Evolutionary conservation across 2,329 filamentous ascomycete genomes (phyloP).

Genomic region (Dactylonectria estremocensis): DNA sequence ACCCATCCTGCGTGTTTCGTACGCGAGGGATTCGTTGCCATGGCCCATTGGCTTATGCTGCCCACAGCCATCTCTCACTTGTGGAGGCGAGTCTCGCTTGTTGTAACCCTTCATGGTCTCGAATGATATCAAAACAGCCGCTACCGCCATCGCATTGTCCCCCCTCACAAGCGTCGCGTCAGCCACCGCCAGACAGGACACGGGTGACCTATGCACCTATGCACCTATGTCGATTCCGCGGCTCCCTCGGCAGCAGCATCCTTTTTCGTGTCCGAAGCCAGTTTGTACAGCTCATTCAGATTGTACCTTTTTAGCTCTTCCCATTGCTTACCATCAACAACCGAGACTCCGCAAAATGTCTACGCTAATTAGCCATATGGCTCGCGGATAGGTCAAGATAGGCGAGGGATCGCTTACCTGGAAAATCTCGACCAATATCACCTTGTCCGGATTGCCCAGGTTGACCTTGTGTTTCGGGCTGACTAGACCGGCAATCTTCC

Average conservation of each 20-base stretch:
- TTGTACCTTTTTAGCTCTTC: constrained; percentile 84
- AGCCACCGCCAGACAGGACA: constrained; percentile 21
- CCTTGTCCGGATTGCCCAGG: constrained; percentile 82
- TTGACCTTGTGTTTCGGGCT: constrained; percentile 81
- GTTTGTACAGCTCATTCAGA: constrained; percentile 78
- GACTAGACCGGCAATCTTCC: constrained; percentile 77
- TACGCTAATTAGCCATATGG: constrained; percentile 55
- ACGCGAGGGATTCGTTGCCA: constrained; percentile 15
- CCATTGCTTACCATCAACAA: constrained; percentile 79
- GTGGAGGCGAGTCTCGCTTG: constrained; percentile 25
- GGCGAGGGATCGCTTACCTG: constrained; percentile 68
- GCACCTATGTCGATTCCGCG: constrained; percentile 37
- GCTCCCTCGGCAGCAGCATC: constrained; percentile 36
- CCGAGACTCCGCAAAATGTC: constrained; percentile 84
- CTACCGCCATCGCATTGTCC: constrained; percentile 15
- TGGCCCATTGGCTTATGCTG: constrained; percentile 18
- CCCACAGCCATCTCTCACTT: constrained; percentile 8
- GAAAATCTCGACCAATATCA: constrained; percentile 86
- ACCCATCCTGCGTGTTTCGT: constrained; percentile 12
- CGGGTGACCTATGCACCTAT: constrained; percentile 11
- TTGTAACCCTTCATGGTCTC: constrained; percentile 14
- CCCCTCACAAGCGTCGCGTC: constrained; percentile 31
- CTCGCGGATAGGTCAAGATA: constrained; percentile 38
- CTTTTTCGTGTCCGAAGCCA: constrained; percentile 40
- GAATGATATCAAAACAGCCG: constrained; percentile 23